These are phyloP conservation scores for Oryza longistaminata DNA, from an alignment of 176 grass and related monocot species.

Conservation along the genomic window DNA sequence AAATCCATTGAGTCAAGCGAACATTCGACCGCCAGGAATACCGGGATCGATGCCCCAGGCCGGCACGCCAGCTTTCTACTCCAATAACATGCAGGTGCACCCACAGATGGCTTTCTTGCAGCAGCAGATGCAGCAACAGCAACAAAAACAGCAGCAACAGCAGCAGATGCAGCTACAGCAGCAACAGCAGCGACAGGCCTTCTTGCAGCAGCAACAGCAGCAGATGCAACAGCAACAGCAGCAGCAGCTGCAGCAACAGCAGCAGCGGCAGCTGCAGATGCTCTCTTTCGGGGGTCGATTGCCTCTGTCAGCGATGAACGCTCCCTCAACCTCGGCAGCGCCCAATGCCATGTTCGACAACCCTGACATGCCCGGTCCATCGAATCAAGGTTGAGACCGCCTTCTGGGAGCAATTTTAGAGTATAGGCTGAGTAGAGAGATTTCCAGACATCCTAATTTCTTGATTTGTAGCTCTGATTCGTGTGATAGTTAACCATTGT, in stretches of 20 bases:
- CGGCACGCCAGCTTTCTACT: constrained; percentile 41
- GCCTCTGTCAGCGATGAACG: constrained; percentile 79
- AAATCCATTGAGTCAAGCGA: constrained; percentile 46
- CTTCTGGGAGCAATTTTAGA: constrained; percentile 64
- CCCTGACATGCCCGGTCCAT: constrained; percentile 50
- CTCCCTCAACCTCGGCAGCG: constrained; percentile 42
- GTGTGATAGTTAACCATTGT: constrained; percentile 37
- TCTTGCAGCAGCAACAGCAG: constrained; percentile 47
- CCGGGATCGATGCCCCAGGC: constrained; percentile 37
- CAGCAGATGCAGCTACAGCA: constrained; percentile 41
- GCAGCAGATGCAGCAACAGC: constrained; percentile 51
- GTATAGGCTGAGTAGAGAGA: constrained; percentile 45
- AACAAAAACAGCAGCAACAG: neutral
- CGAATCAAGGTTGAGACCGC: constrained; percentile 60
- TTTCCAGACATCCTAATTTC: constrained; percentile 18
- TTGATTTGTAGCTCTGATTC: constrained; percentile 37
- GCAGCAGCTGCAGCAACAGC: neutral
- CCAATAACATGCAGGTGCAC: constrained; percentile 67
- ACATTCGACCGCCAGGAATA: constrained; percentile 34
- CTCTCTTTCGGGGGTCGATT: constrained; percentile 70
- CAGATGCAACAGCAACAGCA: neutral
- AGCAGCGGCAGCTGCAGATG: constrained; percentile 64
- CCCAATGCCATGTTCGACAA: constrained; percentile 60
- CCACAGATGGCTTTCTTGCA: constrained; percentile 73
- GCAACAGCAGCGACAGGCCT: neutral